phyloP scores from a whole-genome alignment of 495 filamentous ascomycete genomes.

The Lepidopterella palustris region DNA sequence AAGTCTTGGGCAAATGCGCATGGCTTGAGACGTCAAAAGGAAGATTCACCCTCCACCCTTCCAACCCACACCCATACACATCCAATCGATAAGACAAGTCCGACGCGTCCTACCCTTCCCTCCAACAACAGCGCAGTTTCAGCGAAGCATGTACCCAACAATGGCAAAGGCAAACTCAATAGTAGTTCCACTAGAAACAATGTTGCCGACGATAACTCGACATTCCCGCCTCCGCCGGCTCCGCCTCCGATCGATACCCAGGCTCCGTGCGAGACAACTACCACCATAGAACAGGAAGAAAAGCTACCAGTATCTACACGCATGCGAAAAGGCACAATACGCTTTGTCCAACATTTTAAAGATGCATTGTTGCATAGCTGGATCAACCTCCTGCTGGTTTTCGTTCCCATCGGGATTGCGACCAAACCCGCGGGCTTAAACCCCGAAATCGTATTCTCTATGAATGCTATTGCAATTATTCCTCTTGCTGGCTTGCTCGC shows the following conservation, averaged over 20 bases:
- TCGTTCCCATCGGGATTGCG: slow-evolving; percentile 32
- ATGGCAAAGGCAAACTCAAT: slow-evolving; percentile 5
- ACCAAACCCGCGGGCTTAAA: slow-evolving; percentile 11
- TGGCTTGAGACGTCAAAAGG: slow-evolving; percentile 20
- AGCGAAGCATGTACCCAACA: background rate
- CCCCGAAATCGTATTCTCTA: slow-evolving; percentile 25
- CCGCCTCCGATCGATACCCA: slow-evolving; percentile 17
- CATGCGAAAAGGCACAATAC: slow-evolving; percentile 21
- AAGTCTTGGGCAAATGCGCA: slow-evolving; percentile 27
- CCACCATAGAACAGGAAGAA: slow-evolving; percentile 18
- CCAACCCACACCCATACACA: slow-evolving; percentile 9
- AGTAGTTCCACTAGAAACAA: slow-evolving; percentile 13
- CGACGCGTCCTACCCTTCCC: slow-evolving; percentile 1
- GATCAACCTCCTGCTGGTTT: slow-evolving; percentile 31
- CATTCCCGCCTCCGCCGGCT: slow-evolving; percentile 16
- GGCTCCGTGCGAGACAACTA: slow-evolving; percentile 18
- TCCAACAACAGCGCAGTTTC: background rate
- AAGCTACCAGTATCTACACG: slow-evolving; percentile 5
- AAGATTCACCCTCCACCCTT: slow-evolving; percentile 15
- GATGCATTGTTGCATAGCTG: slow-evolving; percentile 26
- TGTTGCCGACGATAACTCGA: slow-evolving; percentile 20
- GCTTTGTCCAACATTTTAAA: slow-evolving; percentile 23
- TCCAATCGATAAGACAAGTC: background rate
- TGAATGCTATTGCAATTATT: slow-evolving; percentile 33
- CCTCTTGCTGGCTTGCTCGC: slow-evolving; percentile 29